Evolutionary conservation across 768 basidiomycete genomes (phyloP), one percentile per base, ranked within the genome.

Genomic region (Suillus subaureus): DNA sequence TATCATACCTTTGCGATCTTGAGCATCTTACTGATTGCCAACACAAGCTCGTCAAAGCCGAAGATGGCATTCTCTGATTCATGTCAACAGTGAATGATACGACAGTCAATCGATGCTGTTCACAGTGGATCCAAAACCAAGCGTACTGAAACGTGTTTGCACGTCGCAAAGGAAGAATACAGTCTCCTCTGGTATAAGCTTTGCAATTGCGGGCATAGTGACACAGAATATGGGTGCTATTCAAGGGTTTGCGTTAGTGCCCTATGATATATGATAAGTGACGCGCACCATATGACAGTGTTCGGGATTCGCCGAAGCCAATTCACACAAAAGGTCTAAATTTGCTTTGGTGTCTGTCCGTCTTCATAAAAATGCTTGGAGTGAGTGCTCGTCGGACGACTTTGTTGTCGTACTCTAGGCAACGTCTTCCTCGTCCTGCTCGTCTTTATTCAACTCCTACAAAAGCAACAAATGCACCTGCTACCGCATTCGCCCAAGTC

Each of bases 81-180:
- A 86, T 84, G 1, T 37, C 4, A 54, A 31, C 4, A 54, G 7
- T 39, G 69, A 75, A 79, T 64, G 23, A 47, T 51, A 54, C 51
- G 35, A 52, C 47, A 51, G 31, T 47, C 40, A 56, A 61, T 31
- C 58, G 12, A 13, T 3, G 28, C 8, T 8, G 49, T 52, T 21
- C 11, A 1, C n/a, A 42, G 21, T 26, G 23, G 21, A 28, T 63
- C 37, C 51, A 23, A n/a, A 61, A 37, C 5, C 35, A 23, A 54
- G 65, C 87, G 67, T 69, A 93, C 93, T 79, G 78, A 94, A 91
- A 68, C 86, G 84, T 9, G 84, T 81, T 78, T 96, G 95, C 2
- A 96, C 77, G 75, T 97, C 96, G 74, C 95, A 97, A 33, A 94
- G 79, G 65, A 96, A 85, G 80, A 97, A 87, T 57, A 91, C 72